Base-by-base conservation (phyloP, 768 basidiomycete genomes). In the Boletus pseudopeckii region DNA sequence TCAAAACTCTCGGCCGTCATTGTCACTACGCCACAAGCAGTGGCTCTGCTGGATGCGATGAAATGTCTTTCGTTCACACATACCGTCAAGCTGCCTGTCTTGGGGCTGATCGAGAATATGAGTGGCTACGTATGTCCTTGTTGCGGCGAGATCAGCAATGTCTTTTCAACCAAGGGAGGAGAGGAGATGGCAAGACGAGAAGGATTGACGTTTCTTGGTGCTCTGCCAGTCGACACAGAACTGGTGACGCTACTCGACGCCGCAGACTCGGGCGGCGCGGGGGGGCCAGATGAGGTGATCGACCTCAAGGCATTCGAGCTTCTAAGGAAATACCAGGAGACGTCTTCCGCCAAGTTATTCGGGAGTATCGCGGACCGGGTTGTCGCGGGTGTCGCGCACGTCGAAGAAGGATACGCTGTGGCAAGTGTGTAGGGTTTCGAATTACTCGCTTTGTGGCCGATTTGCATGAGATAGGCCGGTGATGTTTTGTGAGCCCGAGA, bases 41-140 rank as follows among this genome's bases (percentile, higher is more conserved):
- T 98, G 34, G 94, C 97, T 0, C 79, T 98, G 47, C 85, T 91
- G 72, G 97, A 98, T 72, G 91, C 89, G 44, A 86, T 93, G 77
- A 98, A 98, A 74, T 97, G 93, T 61, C 80, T 98, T 54, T 95
- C 94, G 38, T 99, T 99, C 74, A 91, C 95, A 14, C 88, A 88
- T 17, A 82, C 91, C 9, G 89, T 94, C 59, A 80, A 82, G 47
- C 76, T 98, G 13, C 93, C 88, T 14, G 86, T 99, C 34, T 74
- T 96, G 52, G 97, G 97, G 9, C 71, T 99, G 46, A 85, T 99
- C 62, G 97, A 98, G 69, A 99, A 98, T 74, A 98, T 98, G 97
- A 90, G 92, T 59, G 97, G 97, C 46, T 98, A 97, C 72, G 90
- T 88, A 18, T 98, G 96, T 66, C 97, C 97, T 42, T 97, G 95